Percentiles rank a stretch among this genome's conserved stretches.
Evolutionary conservation across 2,329 filamentous ascomycete species (phyloP).

Genomic region (Paraphaeosphaeria minitans): DNA sequence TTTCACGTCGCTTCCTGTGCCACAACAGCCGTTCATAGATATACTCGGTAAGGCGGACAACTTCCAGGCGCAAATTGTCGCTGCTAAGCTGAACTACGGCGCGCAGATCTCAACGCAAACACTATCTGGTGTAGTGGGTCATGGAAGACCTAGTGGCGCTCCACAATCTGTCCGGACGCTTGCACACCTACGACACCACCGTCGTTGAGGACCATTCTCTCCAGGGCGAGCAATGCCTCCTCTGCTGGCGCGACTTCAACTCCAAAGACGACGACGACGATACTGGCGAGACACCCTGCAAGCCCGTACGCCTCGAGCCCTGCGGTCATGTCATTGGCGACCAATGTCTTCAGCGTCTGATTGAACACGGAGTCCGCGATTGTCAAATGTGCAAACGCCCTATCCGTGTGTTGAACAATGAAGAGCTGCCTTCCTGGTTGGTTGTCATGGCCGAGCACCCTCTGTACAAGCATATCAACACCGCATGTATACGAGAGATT

Average conservation of each 20-base stretch:
- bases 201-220: neutral
- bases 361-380: neutral
- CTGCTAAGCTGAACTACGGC: too few relatives aligned
- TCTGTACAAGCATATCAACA: neutral
- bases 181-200: neutral
- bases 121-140: too few relatives aligned
- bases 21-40: too few relatives aligned
- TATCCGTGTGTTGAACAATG: neutral
- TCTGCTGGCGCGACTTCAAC: neutral
- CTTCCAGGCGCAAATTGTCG: too few relatives aligned
- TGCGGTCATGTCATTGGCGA: neutral
- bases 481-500: neutral
- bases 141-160: too few relatives aligned
- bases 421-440: neutral
- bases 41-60: too few relatives aligned
- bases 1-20: too few relatives aligned
- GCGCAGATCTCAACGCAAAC: too few relatives aligned
- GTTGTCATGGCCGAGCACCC: neutral
- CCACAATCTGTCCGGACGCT: neutral
- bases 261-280: neutral
- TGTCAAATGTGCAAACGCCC: neutral
- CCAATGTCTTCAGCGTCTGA: neutral
- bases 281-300: neutral
- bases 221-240: neutral
- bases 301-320: neutral